Evolutionary conservation across 2,329 filamentous ascomycete genomes (phyloP).

Genomic region (Sphaerulina vaccinii): DNA sequence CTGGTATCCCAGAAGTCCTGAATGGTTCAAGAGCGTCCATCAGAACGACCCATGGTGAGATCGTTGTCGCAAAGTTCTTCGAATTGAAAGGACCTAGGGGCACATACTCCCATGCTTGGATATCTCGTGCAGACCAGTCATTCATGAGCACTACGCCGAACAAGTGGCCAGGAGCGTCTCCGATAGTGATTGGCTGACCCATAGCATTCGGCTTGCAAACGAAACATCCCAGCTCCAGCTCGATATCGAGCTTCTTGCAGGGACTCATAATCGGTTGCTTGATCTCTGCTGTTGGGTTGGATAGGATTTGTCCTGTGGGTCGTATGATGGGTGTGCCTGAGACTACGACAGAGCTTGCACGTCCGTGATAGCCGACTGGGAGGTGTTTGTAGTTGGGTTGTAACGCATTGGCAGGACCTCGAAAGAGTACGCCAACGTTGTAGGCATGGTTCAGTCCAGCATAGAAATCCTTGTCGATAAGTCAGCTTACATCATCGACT

Average conservation of each 20-base stretch:
- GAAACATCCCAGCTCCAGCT: constrained; percentile 77
- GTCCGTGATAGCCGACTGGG: constrained; percentile 78
- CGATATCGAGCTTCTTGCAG: constrained; percentile 69
- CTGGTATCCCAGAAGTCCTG: constrained; percentile 57
- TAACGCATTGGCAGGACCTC: constrained; percentile 68
- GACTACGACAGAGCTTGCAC: constrained; percentile 71
- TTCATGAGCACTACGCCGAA: constrained; percentile 83
- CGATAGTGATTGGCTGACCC: constrained; percentile 62
- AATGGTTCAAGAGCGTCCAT: constrained; percentile 73
- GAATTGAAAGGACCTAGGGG: constrained; percentile 75
- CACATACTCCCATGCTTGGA: constrained; percentile 82
- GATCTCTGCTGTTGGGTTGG: constrained; percentile 60
- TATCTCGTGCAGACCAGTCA: constrained; percentile 81
- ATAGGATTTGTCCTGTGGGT: constrained; percentile 71
- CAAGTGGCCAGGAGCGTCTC: constrained; percentile 66
- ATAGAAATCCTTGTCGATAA: constrained; percentile 68
- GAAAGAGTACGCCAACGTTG: constrained; percentile 69
- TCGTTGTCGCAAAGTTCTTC: constrained; percentile 79
- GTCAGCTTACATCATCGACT: constrained; percentile 3
- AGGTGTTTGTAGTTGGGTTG: constrained; percentile 80
- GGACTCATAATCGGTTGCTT: constrained; percentile 64
- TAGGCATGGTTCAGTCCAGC: constrained; percentile 76
- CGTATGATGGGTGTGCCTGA: constrained; percentile 72
- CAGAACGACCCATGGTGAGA: constrained; percentile 77
- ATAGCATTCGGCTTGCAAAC: constrained; percentile 64